Evolutionary conservation across 192 early-diverging fungal genomes (phyloP).

Genomic region (Umbelopsis ramanniana): DNA sequence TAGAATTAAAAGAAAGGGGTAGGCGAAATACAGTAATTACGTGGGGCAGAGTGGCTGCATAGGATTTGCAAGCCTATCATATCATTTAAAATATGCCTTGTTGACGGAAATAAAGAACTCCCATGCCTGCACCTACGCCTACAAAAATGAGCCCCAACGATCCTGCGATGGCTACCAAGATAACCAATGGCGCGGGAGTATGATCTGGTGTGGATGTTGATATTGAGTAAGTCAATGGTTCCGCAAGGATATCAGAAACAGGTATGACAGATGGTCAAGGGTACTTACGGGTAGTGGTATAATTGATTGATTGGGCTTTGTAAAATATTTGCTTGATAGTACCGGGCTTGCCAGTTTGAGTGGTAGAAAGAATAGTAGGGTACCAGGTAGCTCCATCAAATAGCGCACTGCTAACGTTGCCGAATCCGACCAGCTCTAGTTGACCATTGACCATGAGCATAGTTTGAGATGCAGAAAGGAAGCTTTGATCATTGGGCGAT

Average conservation of each 20-base stretch:
- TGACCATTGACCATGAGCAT: constrained; percentile 51
- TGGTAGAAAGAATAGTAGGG: constrained; percentile 45
- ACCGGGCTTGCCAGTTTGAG: constrained; percentile 30
- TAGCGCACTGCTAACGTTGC: constrained; percentile 47
- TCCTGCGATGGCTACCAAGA: constrained; percentile 71
- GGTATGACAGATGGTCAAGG: not conserved
- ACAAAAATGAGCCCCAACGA: constrained; percentile 68
- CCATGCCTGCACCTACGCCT: constrained; percentile 61
- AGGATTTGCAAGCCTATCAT: not conserved
- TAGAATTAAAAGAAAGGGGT: not conserved
- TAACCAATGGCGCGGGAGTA: constrained; percentile 62
- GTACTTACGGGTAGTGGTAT: constrained; percentile 25
- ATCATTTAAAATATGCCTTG: constrained; percentile 1
- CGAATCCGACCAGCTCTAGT: constrained; percentile 44
- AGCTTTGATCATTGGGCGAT: not conserved
- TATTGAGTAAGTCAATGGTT: not conserved
- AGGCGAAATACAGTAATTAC: not conserved
- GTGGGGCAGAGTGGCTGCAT: not conserved
- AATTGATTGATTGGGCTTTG: constrained; percentile 11
- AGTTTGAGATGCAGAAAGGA: constrained; percentile 14
- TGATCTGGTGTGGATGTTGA: constrained; percentile 22
- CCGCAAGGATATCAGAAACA: not conserved
- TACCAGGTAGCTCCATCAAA: constrained; percentile 54
- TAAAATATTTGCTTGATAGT: constrained; percentile 32
- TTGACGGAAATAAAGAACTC: not conserved